These are phyloP conservation scores for Acacia melanoxylon DNA, from an alignment of 306 rosid species.

Conservation along the genomic window DNA sequence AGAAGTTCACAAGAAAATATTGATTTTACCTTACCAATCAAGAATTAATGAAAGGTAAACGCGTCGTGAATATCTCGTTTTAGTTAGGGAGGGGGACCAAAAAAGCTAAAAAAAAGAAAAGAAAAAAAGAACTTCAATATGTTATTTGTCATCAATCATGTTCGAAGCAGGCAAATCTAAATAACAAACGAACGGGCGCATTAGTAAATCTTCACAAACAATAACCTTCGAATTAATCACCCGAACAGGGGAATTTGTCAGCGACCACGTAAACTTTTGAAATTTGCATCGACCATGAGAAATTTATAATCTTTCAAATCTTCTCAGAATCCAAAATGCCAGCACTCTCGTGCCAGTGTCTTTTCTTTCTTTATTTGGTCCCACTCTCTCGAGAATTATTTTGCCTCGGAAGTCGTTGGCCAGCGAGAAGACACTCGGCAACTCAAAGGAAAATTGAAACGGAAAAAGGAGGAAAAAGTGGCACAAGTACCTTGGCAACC, in stretches of 20 bases:
- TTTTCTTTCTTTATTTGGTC: background rate
- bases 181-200: background rate
- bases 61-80: background rate
- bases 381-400: background rate
- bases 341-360: background rate
- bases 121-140: background rate
- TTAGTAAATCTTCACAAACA: background rate
- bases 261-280: background rate
- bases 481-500: conserved; percentile 57
- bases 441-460: background rate
- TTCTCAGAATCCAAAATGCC: background rate
- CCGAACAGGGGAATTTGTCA: background rate
- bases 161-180: background rate
- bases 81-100: background rate
- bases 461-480: background rate
- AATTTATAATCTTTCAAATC: background rate
- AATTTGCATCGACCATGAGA: background rate
- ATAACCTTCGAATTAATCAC: background rate
- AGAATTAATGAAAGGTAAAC: background rate
- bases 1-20: background rate
- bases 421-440: background rate
- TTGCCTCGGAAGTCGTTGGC: background rate
- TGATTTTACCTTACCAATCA: background rate
- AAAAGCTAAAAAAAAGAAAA: background rate
- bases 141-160: background rate